A percentile compares a stretch with the other conserved stretches of the same genome.
These are phyloP conservation scores for Rehmannia glutinosa DNA, from an alignment of 257 asterid genomes.

Conservation along the genomic window DNA sequence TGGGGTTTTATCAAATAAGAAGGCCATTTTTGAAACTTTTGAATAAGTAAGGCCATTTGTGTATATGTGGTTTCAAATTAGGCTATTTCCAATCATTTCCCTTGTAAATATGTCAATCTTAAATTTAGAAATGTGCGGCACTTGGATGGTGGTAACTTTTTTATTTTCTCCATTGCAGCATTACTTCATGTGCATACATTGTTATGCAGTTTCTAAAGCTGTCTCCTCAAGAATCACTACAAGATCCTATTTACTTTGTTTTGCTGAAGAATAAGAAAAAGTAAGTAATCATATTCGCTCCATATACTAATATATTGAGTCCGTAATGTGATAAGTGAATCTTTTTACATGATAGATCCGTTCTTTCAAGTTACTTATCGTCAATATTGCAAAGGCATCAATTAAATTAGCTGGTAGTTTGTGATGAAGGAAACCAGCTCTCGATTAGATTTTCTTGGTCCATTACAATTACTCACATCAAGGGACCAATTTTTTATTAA, in stretches of 20 bases:
- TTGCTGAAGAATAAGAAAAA: constrained; percentile 42
- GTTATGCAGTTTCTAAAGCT: constrained; percentile 59
- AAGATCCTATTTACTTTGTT: constrained; percentile 78
- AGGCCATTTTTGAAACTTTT: too few species aligned
- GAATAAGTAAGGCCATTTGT: too few species aligned
- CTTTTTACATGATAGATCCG: neutral
- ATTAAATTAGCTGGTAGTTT: neutral
- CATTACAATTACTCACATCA: neutral
- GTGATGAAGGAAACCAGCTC: neutral
- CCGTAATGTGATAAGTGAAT: neutral
- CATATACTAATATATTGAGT: neutral
- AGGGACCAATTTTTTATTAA: too few species aligned
- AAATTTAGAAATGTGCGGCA: neutral
- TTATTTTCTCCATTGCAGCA: constrained; percentile 47
- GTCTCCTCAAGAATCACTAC: constrained; percentile 58
- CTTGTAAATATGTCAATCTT: too few species aligned
- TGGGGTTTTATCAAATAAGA: too few species aligned
- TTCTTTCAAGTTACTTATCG: neutral
- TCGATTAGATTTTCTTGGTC: neutral
- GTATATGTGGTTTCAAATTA: too few species aligned
- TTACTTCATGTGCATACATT: constrained; percentile 67
- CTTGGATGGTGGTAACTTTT: neutral
- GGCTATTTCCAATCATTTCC: too few species aligned
- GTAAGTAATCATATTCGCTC: constrained; percentile 35
- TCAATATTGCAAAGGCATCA: neutral